Evolutionary conservation across 2,329 filamentous ascomycete genomes (phyloP), one percentile per base, ranked within the genome.

Genomic region (Pestalotiopsis sp.): DNA sequence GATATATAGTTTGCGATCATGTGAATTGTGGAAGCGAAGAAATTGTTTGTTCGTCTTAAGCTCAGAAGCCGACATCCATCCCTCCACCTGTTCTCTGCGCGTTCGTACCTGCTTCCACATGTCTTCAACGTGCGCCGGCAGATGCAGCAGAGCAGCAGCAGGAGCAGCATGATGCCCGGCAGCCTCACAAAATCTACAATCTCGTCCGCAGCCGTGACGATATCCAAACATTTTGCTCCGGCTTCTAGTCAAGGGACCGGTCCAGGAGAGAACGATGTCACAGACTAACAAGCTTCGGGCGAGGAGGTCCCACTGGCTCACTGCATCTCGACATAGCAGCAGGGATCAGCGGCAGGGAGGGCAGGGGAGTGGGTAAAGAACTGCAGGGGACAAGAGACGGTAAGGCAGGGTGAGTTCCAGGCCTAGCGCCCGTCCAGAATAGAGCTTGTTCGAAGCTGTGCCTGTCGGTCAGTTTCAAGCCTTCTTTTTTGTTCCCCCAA

Each of bases 321-420:
- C 57, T 39, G 59, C n/a, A 20, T 62, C 25, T 39, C 45, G 45
- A 17, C 7, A 36, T 59, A 52, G 23, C 59, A 45, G 27, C 61
- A 64, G 61, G 61, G 61, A 64, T 52, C 61, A 64, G n/a, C 61
- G 41, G 61, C 61, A 64, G 39, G 61, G 39, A 64, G 41, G 17
- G 23, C 61, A 64, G 61, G 25, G n/a, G 31, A 36, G 59, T 36
- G 59, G 59, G 23, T 17, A 17, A 12, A 20, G 13, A 20, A 25
- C 27, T 20, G 27, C 36, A 38, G 27, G 27, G 36, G 38, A n/a
- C n/a, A 36, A 25, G 4, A 13, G 38, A 64, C 41, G 57, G 57
- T 27, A 59, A 36, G 27, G 57, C 11, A 59, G 27, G 27, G 57
- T 13, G 23, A 23, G 57, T 23, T 36, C 12, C 17, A 64, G 20